Evolutionary conservation across 352 stramenopile species (phyloP), one percentile per base, ranked within the genome.

Genomic region (Phytophthora vignae): DNA sequence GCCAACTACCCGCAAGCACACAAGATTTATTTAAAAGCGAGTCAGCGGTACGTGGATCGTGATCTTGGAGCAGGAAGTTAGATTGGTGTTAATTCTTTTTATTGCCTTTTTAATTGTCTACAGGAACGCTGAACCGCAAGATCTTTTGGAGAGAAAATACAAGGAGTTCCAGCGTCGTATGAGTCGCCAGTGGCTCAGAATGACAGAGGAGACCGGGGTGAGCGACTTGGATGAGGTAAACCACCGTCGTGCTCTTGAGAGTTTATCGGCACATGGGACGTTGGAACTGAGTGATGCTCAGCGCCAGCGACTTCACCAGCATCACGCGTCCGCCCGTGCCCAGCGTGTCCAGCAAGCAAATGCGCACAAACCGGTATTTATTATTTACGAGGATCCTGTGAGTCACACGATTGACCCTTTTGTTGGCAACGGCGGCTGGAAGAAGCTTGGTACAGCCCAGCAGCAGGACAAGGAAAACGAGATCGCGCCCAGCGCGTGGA

Each of bases 391-490:
- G 75, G 87, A 94, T 65, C 84, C 82, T 77, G 63, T 63, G 65
- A 78, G 70, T 21, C 70, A 71, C 25, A 75, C 88, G 62, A 69
- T 85, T 48, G 87, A 94, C 82, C 63, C 76, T 52, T 84, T 93
- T 80, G 73, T 80, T 31, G 72, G 78, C 67, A 84, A 78, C 77
- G 69, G 76, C 82, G 76, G 89, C 69, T 95, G 88, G 88, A 86
- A 80, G 70, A 87, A 81, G 49, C 79, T 95, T 29, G 78, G 80
- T 63, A 90, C 86, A 7, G 55, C 77, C 55, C 77, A 82, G 14
- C 78, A 94, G 25, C 88, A 94, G 77, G 88, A 95, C 78, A 95
- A 95, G 42, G 88, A 95, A 67, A 95, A 95, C 21, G 80, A 91
- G 11, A 63, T 87, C 3, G 71, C 73, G 6, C 81, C 83, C 0